Percentiles rank a stretch among this genome's conserved stretches.
Conservation (phyloP, 768 basidiomycete genomes). For the Tubosaeta brunneosetosa region DNA sequence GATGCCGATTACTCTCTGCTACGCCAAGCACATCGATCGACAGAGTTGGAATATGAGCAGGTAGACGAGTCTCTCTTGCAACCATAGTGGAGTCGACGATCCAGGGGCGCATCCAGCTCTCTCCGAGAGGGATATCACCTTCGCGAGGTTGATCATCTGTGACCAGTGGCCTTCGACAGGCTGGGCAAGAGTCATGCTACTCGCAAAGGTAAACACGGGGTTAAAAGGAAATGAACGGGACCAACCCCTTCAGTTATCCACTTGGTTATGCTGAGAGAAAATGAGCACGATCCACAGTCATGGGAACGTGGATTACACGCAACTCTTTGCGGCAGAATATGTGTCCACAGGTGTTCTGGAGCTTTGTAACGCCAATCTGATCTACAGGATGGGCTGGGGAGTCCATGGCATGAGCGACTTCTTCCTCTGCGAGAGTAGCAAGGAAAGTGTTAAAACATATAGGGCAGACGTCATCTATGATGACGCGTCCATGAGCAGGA, state of each 20-base stretch:
- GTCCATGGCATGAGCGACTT: constrained; percentile 69
- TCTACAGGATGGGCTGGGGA: constrained; percentile 71
- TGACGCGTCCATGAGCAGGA: background rate
- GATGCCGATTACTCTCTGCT: constrained; percentile 23
- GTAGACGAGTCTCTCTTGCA: constrained; percentile 8
- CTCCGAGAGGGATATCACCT: background rate
- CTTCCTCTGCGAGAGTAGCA: constrained; percentile 70
- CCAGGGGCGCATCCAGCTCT: constrained; percentile 23
- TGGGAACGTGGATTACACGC: constrained; percentile 22
- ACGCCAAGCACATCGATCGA: constrained; percentile 11
- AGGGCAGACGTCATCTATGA: constrained; percentile 63
- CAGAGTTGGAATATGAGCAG: constrained; percentile 17
- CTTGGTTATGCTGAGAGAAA: constrained; percentile 50
- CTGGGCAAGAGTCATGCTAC: constrained; percentile 63
- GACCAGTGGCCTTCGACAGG: constrained; percentile 53
- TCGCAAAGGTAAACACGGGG: constrained; percentile 7
- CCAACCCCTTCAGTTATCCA: constrained; percentile 60
- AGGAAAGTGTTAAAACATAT: constrained; percentile 70
- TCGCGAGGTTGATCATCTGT: constrained; percentile 15
- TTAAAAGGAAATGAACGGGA: constrained; percentile 10
- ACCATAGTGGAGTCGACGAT: constrained; percentile 18
- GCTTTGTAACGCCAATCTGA: constrained; percentile 62
- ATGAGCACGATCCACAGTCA: constrained; percentile 13
- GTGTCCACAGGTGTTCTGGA: constrained; percentile 56
- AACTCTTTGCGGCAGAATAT: constrained; percentile 83